Evolutionary conservation across 805 yeast species (phyloP).

Genomic region (Pichia cephalocereana): DNA sequence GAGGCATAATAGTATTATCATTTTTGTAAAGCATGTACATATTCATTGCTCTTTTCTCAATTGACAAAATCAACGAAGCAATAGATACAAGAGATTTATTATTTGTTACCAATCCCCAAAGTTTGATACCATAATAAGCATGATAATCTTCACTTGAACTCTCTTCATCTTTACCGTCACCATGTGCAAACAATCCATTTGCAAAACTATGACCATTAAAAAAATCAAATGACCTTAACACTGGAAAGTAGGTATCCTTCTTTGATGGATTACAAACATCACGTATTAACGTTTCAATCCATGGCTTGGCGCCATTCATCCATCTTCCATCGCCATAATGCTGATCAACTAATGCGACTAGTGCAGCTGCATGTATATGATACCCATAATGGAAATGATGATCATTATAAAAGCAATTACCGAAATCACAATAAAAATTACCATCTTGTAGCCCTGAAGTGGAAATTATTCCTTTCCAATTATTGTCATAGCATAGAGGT

Average conservation of each 20-base stretch:
- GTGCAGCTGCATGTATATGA: conserved; percentile 74
- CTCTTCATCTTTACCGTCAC: conserved; percentile 67
- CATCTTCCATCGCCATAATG: conserved; percentile 42
- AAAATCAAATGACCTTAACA: conserved; percentile 60
- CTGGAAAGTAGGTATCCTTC: conserved; percentile 50
- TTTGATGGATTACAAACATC: conserved; percentile 59
- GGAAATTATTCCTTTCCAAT: conserved; percentile 73
- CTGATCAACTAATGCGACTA: conserved; percentile 58
- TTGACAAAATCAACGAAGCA: conserved; percentile 49
- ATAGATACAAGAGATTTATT: conserved; percentile 44
- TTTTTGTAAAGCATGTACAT: conserved; percentile 42
- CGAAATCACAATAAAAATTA: conserved; percentile 42
- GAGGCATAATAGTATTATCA: conserved; percentile 43
- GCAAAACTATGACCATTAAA: conserved; percentile 72
- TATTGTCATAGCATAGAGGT: conserved; percentile 71
- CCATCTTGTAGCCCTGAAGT: conserved; percentile 40
- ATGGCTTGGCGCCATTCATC: conserved; percentile 37
- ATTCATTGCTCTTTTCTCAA: conserved; percentile 47
- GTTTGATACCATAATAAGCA: conserved; percentile 56
- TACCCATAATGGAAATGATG: conserved; percentile 88
- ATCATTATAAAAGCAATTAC: conserved; percentile 72
- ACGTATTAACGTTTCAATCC: conserved; percentile 53
- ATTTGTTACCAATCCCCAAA: conserved; percentile 56
- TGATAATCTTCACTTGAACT: conserved; percentile 65
- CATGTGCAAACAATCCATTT: conserved; percentile 50